Evolutionary conservation across 352 stramenopile species (phyloP).

Genomic region (Globisporangium alternatum): DNA sequence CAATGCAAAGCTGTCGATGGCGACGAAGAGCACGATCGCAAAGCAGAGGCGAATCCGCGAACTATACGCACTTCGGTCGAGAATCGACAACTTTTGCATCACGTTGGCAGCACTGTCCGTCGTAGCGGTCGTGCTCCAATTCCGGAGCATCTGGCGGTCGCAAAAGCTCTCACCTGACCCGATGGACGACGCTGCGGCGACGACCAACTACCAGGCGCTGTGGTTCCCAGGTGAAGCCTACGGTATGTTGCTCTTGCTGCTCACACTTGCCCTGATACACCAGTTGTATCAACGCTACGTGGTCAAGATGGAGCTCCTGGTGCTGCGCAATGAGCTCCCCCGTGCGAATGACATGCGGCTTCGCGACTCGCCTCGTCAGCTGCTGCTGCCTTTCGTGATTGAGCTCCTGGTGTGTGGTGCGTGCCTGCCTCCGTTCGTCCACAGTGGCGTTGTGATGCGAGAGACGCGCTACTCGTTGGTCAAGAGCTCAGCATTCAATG

Average conservation of each 20-base stretch:
- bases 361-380: conserved; percentile 18
- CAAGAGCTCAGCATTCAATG: conserved; percentile 4
- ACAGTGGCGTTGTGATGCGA: conserved; percentile 36
- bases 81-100: conserved; percentile 36
- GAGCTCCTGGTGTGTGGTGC: conserved; percentile 40
- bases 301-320: conserved; percentile 53
- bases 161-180: conserved; percentile 4
- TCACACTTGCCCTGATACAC: conserved; percentile 39
- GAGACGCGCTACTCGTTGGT: conserved; percentile 45
- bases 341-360: conserved; percentile 16
- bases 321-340: conserved; percentile 47
- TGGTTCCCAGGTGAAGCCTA: conserved; percentile 56
- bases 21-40: conserved; percentile 12
- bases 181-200: conserved; percentile 7
- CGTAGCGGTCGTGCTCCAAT: conserved; percentile 42
- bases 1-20: not conserved
- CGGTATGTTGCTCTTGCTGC: conserved; percentile 32
- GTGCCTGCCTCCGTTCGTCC: conserved; percentile 51
- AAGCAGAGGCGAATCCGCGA: conserved; percentile 24
- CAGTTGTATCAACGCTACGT: conserved; percentile 47
- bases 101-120: conserved; percentile 35
- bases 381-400: conserved; percentile 41
- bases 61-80: conserved; percentile 33
- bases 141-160: conserved; percentile 55
- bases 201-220: conserved; percentile 15